Base-by-base conservation (phyloP, 140 eudicot species). In the Senecio squalidus region DNA sequence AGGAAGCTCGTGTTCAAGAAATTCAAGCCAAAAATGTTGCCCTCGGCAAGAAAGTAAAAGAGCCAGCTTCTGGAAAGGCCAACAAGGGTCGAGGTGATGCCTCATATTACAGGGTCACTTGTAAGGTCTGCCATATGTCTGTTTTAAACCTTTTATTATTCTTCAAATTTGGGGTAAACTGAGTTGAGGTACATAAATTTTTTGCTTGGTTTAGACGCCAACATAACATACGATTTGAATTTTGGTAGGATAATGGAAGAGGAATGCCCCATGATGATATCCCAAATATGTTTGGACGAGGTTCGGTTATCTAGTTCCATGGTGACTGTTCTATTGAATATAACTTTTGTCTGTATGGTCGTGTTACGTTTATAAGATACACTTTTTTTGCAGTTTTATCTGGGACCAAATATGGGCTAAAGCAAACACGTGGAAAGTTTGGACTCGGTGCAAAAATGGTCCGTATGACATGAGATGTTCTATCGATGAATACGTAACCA, bases 401-500 rank as follows among this genome's bases (percentile, higher is more conserved):
- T 24, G 99, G 99, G 58, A 93, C 99, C 50, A 93, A 93, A 76
- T 93, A 93, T 64, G 99, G 96, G 38, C 57, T 93, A 80, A 93
- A 93, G 66, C 99, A 93, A 76, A 93, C 99, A 45, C 89, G 96
- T 58, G 99, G 99, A 55, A 93, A 93, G 67, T 93, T 77, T 51
- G 96, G 99, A 53, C 92, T 93, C 66, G 99, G 99, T 62, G 99
- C 99, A 30, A 93, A 93, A 85, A 93, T 93, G 99, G 99, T 93
- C 76, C 73, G 69, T 43, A 28, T 9, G 23, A 62, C 41, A 58
- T 20, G 15, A 55, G 59, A 40, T n/a, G n/a, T n/a, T n/a, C 47
- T 24, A 29, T 55, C 25, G 9, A 41, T 18, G 41, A 9, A 36
- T 25, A 36, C 18, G n/a, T 24, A 54, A 24, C 16, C 26, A 1